phyloP scores from a whole-genome alignment of 106 monocot genomes.

The Acanthochlamys bracteata region DNA sequence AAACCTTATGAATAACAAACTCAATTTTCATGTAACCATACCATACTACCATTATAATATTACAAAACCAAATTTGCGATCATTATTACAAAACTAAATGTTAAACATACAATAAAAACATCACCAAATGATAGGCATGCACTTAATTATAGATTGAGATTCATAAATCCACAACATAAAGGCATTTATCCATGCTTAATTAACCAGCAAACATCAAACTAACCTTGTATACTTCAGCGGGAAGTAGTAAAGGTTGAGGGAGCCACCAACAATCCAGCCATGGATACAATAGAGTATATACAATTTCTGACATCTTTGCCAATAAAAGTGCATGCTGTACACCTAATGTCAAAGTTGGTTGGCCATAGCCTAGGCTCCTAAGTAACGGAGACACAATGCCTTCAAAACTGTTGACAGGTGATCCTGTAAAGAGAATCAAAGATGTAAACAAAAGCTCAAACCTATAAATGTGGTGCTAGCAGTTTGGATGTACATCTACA shows the following conservation, averaged over 20 bases:
- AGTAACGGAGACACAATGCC: constrained; percentile 62
- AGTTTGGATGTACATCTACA: background rate
- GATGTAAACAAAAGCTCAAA: too few species aligned
- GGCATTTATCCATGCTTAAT: too few species aligned
- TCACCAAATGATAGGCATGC: too few species aligned
- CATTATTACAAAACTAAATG: too few species aligned
- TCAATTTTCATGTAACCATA: too few species aligned
- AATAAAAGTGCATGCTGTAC: constrained; percentile 44
- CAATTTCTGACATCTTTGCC: constrained; percentile 35
- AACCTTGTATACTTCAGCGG: constrained; percentile 97
- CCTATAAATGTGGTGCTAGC: background rate
- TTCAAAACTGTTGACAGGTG: constrained; percentile 68
- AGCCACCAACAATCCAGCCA: constrained; percentile 69
- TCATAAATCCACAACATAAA: too few species aligned
- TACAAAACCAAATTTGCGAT: too few species aligned
- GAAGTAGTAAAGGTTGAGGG: constrained; percentile 84
- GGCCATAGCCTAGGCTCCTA: constrained; percentile 50
- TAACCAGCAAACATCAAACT: background rate
- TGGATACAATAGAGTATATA: constrained; percentile 69
- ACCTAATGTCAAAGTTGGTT: constrained; percentile 49
- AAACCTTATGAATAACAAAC: too few species aligned
- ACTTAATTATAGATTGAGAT: too few species aligned
- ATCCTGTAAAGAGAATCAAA: constrained; percentile 44
- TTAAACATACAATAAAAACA: too few species aligned
- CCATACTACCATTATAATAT: too few species aligned